phyloP scores from a whole-genome alignment of 495 filamentous ascomycete genomes.

The Poronia punctata region DNA sequence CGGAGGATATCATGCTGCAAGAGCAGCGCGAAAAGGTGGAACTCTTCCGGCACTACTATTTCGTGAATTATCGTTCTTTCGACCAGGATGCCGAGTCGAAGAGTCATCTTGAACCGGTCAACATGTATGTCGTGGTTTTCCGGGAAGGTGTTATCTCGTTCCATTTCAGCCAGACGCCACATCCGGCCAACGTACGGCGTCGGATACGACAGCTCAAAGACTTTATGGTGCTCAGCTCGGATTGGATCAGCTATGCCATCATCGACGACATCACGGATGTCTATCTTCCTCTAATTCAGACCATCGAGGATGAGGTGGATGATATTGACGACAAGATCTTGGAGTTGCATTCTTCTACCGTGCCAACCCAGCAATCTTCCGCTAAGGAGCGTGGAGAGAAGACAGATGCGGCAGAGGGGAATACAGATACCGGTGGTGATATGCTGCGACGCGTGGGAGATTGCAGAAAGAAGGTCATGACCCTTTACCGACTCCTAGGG shows the following conservation, averaged over 20 bases:
- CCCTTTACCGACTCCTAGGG: constrained; percentile 81
- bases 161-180: constrained; percentile 87
- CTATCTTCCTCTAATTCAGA: constrained; percentile 83
- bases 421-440: constrained; percentile 58
- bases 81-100: constrained; percentile 86
- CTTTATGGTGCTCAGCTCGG: constrained; percentile 84
- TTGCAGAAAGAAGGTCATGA: constrained; percentile 95
- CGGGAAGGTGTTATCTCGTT: constrained; percentile 92
- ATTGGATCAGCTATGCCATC: constrained; percentile 97
- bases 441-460: constrained; percentile 89
- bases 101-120: constrained; percentile 87
- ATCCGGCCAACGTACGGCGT: constrained; percentile 89
- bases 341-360: constrained; percentile 56
- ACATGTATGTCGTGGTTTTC: constrained; percentile 97
- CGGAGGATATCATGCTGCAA: constrained; percentile 95
- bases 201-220: constrained; percentile 90
- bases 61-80: constrained; percentile 95
- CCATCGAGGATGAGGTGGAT: constrained; percentile 82
- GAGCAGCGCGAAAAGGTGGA: constrained; percentile 97
- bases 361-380: constrained; percentile 26
- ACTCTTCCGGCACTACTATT: constrained; percentile 94
- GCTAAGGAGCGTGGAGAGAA: too few species aligned
- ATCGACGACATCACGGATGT: constrained; percentile 98
- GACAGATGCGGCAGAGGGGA: constrained; percentile 35
- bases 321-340: constrained; percentile 82